Base-by-base conservation (phyloP, 2,329 filamentous ascomycete genomes). In the Diplodia intermedia region DNA sequence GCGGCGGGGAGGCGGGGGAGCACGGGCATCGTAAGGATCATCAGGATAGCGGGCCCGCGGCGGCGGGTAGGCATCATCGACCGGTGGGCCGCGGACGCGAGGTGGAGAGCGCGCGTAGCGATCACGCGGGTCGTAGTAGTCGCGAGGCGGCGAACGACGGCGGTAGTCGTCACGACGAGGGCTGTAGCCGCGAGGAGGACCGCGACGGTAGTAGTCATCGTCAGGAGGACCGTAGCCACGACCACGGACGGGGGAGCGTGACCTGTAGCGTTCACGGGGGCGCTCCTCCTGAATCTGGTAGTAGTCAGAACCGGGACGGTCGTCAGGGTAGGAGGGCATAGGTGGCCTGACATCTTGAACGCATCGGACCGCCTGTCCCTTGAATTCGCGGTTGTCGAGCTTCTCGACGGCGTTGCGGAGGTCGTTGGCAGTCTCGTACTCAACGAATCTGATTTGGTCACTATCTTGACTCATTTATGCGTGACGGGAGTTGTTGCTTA, bases 371-470 rank as follows among this genome's bases (percentile, higher is more conserved):
- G 89, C 87, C 72, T 89, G 89, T 74, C 93, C 93, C 84, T 97
- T 97, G 82, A 98, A 98, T 76, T 97, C 93, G 78, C 89, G 90
- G 72, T 89, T 89, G 79, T 98, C 93, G 71, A 99, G 91, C 82
- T 97, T 97, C 80, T 97, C 93, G 68, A 98, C 92, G 66, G 95
- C 95, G 69, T 90, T 90, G 78, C 92, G 93, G 69, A 99, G 84
- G 77, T 99, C 95, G 72, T 89, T 90, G 69, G 91, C 91, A 70
- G 93, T 97, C 82, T 99, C 95, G 76, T 97, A 99, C 79, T 99
- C 95, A 78, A 99, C 94, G 79, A 97, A 98, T 76, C 94, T 97
- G 65, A 8, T 4, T 77, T 68, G 72, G 43, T 74, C 65, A 73
- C 72, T 38, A 26, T 52, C 60, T 36, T 38, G 26, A 23, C 20